Conservation (phyloP, 2,329 filamentous ascomycete species). For the Penicillium crustosum region DNA sequence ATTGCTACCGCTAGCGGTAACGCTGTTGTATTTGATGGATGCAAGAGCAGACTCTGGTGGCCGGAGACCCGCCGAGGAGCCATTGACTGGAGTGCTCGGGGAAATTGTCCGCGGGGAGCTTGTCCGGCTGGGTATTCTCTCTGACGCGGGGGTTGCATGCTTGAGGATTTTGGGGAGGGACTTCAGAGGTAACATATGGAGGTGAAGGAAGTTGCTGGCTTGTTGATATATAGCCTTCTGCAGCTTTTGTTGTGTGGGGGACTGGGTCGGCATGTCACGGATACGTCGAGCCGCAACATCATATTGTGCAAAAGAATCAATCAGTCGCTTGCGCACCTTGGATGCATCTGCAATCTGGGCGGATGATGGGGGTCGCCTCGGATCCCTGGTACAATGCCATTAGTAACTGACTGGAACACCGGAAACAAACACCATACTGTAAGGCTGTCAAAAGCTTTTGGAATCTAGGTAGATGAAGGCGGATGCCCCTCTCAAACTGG, state of each 20-base stretch:
- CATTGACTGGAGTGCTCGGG: constrained; percentile 25
- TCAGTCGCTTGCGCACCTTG: constrained; percentile 84
- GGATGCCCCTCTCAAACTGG: constrained; percentile 86
- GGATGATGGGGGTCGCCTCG: constrained; percentile 62
- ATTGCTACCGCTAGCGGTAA: constrained; percentile 50
- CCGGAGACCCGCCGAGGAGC: constrained; percentile 25
- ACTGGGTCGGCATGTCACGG: constrained; percentile 72
- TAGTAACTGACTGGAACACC: constrained; percentile 1
- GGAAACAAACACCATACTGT: constrained; percentile 51
- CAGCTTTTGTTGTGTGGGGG: constrained; percentile 68
- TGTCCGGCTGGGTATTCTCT: constrained; percentile 22
- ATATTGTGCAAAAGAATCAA: constrained; percentile 86
- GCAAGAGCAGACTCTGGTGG: constrained; percentile 52
- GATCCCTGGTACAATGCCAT: constrained; percentile 48
- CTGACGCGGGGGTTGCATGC: constrained; percentile 57
- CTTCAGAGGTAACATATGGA: constrained; percentile 87
- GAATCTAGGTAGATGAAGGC: constrained; percentile 76
- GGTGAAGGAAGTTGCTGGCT: constrained; percentile 78
- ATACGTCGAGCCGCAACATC: constrained; percentile 78
- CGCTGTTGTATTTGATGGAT: constrained; percentile 58
- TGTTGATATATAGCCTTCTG: constrained; percentile 82
- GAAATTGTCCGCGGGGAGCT: constrained; percentile 25
- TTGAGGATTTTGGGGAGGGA: constrained; percentile 67
- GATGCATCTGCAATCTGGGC: constrained; percentile 79
- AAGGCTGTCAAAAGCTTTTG: constrained; percentile 72